Evolutionary conservation across 2,329 filamentous ascomycete genomes (phyloP), one percentile per base, ranked within the genome.

Genomic region (Monilinia vaccinii-corymbosi): DNA sequence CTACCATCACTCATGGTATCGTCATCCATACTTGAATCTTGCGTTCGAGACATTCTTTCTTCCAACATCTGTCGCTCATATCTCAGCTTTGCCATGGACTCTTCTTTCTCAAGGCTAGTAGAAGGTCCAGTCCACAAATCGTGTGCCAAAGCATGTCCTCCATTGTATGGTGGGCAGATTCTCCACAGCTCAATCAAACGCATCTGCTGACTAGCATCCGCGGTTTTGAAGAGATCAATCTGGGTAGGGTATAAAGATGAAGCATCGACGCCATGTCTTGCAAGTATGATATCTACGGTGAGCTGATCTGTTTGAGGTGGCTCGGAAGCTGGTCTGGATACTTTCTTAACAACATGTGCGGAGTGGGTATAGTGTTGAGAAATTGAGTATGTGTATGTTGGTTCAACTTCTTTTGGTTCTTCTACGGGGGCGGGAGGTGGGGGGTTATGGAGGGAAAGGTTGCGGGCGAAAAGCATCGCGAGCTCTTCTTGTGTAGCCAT

Each of bases 331-430:
- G 75, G 77, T 55, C 78, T 74, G 61, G 75, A 74, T 1, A 73
- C 69, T 32, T 77, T 72, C 58, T 78, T 73, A 51, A 71, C 77
- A 63, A 86, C 71, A 71, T 95, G 89, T 48, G 87, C 78, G 10
- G 89, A 91, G 71, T 92, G 90, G 65, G 87, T 87, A 73, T 96
- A 96, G 73, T 96, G 91, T 70, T 89, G 86, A 11, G 89, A 88
- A 66, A 89, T 83, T 61, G 81, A 85, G 75, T 94, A 95, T 63
- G 81, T 78, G 64, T 89, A 86, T 25, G 79, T 75, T 58, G 78
- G 72, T 47, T 72, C 65, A 63, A 63, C 58, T 62, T 67, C 57
- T 68, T 68, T 59, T 67, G 71, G 51, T 69, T 71, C 58, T 70
- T 73, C 65, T 63, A 67, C 63, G 46, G 68, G 63, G 67, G 69